Evolutionary conservation across 2,329 filamentous ascomycete genomes (phyloP).

Genomic region (Verticillium isaacii): DNA sequence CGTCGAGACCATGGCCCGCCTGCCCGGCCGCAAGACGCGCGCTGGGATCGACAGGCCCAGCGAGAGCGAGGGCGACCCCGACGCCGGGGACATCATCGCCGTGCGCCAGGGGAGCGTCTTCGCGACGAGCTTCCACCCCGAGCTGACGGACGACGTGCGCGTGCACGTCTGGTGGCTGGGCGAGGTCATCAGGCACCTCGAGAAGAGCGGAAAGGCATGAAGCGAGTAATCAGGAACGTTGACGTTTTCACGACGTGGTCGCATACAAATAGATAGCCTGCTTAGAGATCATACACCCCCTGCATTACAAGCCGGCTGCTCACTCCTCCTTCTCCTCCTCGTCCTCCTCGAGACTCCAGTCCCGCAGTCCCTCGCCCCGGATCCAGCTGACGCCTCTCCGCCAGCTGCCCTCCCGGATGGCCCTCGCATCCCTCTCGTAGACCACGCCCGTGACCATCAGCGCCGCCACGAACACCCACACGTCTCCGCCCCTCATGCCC

Average conservation of each 20-base stretch:
- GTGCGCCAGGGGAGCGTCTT: constrained; percentile 89
- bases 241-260: neutral
- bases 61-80: constrained; percentile 36
- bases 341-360: constrained; percentile 55
- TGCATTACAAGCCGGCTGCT: constrained; percentile 12
- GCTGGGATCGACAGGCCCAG: constrained; percentile 22
- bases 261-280: neutral
- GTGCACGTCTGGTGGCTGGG: constrained; percentile 94
- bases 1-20: constrained; percentile 48
- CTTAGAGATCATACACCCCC: constrained; percentile 6
- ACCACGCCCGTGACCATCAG: constrained; percentile 74
- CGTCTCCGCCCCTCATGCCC: constrained; percentile 75
- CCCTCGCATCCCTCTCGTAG: constrained; percentile 66
- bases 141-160: constrained; percentile 79
- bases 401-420: constrained; percentile 61
- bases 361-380: constrained; percentile 69
- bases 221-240: neutral
- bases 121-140: constrained; percentile 93
- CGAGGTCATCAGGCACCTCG: constrained; percentile 39
- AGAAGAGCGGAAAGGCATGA: neutral
- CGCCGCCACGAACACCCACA: constrained; percentile 75
- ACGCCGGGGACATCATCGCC: constrained; percentile 82
- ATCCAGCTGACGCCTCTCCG: constrained; percentile 71
- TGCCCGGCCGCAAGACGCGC: constrained; percentile 37
- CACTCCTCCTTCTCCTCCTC: constrained; percentile 33